These are phyloP conservation scores for Daldinia sp. DNA, from an alignment of 2,329 filamentous ascomycete species.

Conservation along the genomic window DNA sequence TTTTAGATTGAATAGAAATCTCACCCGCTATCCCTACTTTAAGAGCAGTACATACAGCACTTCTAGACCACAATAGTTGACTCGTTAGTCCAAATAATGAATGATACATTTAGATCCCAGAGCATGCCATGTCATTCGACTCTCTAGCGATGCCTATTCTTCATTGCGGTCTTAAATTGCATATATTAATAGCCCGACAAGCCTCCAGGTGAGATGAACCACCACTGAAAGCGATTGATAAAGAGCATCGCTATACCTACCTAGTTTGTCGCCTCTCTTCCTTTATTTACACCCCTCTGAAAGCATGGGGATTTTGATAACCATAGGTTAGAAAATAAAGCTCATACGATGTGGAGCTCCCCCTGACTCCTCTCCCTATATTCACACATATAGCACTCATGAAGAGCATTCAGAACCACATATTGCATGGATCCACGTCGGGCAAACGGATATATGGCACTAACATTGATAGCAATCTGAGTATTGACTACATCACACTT, in stretches of 20 bases:
- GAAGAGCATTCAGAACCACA: background rate
- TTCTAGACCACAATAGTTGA: background rate
- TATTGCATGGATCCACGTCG: constrained; percentile 1
- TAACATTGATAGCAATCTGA: background rate
- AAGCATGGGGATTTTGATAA: background rate
- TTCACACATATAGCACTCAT: background rate
- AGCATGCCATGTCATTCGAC: background rate
- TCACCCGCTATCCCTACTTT: background rate
- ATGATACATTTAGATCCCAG: background rate
- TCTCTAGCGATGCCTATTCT: background rate
- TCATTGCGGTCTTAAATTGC: background rate
- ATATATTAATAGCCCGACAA: background rate
- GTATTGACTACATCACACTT: background rate
- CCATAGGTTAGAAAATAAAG: background rate
- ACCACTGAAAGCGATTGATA: background rate
- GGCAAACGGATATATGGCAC: constrained; percentile 3
- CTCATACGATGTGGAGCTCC: background rate
- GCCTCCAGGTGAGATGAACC: background rate
- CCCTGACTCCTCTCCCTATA: background rate
- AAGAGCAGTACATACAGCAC: background rate
- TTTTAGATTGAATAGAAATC: background rate
- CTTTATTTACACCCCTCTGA: background rate
- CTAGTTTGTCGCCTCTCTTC: background rate
- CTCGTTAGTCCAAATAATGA: background rate
- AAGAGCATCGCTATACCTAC: background rate